Conservation (phyloP, 2,329 filamentous ascomycete genomes). For the Chaetomiaceae sp. region DNA sequence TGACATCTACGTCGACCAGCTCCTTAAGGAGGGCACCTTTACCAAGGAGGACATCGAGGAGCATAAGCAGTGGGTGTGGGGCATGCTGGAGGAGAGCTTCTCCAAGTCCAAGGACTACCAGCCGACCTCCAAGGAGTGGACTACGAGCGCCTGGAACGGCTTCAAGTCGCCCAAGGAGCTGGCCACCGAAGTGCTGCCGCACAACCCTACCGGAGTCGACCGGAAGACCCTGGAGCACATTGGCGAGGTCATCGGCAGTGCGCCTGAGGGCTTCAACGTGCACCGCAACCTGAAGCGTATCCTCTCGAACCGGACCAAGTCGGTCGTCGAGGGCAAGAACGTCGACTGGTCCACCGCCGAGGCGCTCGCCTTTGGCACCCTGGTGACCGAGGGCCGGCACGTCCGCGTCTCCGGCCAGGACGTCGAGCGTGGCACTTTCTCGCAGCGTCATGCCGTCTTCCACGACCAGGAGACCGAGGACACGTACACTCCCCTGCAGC, state of each 20-base stretch:
- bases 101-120: constrained; percentile 96
- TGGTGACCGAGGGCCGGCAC: constrained; percentile 90
- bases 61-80: constrained; percentile 99
- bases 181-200: constrained; percentile 86
- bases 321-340: constrained; percentile 81
- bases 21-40: constrained; percentile 87
- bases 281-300: constrained; percentile 98
- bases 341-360: constrained; percentile 98
- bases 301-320: constrained; percentile 81
- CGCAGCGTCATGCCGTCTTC: constrained; percentile 92
- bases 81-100: constrained; percentile 97
- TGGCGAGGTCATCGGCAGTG: constrained; percentile 68
- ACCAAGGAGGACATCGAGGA: constrained; percentile 97
- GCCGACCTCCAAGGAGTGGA: constrained; percentile 94
- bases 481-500: constrained; percentile 87
- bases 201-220: constrained; percentile 79
- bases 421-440: constrained; percentile 99
- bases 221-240: constrained; percentile 70
- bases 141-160: constrained; percentile 97
- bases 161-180: constrained; percentile 99
- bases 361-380: constrained; percentile 85
- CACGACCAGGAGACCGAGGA: constrained; percentile 94
- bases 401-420: constrained; percentile 97
- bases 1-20: constrained; percentile 85
- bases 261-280: constrained; percentile 78